phyloP scores from a whole-genome alignment of 768 basidiomycete genomes.

The Strobilomyces echinocephalus region DNA sequence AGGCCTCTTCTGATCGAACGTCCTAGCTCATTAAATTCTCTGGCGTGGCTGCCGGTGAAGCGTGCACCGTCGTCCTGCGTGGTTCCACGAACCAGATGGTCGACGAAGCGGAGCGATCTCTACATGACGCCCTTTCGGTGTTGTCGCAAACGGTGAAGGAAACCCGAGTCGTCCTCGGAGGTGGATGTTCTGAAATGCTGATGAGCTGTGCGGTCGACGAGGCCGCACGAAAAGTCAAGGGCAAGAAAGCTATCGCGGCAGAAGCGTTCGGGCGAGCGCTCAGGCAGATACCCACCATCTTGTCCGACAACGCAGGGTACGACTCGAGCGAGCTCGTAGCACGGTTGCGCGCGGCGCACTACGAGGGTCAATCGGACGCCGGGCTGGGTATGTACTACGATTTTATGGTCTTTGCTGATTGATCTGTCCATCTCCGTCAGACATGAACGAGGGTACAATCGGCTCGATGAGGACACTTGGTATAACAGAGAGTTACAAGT shows the following conservation, averaged over 20 bases:
- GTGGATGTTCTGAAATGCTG: conserved; percentile 97
- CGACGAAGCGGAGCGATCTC: conserved; percentile 95
- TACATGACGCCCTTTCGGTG: conserved; percentile 96
- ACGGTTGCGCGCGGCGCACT: conserved; percentile 87
- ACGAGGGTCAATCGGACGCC: conserved; percentile 79
- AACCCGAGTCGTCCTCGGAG: conserved; percentile 89
- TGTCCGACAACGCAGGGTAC: conserved; percentile 96
- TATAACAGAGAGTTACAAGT: conserved; percentile 94
- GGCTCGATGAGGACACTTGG: conserved; percentile 87
- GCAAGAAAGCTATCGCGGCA: conserved; percentile 93
- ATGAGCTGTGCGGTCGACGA: conserved; percentile 96
- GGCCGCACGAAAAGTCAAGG: conserved; percentile 74
- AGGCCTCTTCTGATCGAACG: neutral
- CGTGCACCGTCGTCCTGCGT: conserved; percentile 95
- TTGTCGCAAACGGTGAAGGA: conserved; percentile 97
- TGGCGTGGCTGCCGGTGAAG: conserved; percentile 94
- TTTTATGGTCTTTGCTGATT: neutral
- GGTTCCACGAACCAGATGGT: conserved; percentile 99
- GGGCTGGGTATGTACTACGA: conserved; percentile 68
- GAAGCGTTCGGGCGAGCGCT: conserved; percentile 89
- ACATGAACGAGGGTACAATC: conserved; percentile 83
- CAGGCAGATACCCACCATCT: conserved; percentile 91
- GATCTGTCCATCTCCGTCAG: conserved; percentile 34
- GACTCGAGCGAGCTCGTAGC: conserved; percentile 96
- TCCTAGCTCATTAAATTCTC: conserved; percentile 96